Conservation (phyloP, 805 yeast genomes). For the Candida ortonii region DNA sequence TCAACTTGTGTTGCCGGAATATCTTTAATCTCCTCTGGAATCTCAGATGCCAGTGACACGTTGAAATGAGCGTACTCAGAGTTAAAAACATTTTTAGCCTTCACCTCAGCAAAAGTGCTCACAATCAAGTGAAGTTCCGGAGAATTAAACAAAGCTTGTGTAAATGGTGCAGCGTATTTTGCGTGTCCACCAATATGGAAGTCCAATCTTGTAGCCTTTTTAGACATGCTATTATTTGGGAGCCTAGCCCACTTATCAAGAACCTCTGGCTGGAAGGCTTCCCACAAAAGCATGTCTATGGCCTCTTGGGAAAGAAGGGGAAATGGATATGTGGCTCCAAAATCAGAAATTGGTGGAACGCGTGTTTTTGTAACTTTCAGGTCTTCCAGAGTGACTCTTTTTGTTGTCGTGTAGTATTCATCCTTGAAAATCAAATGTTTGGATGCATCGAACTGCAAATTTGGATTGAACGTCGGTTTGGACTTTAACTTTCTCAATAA, state of each 20-base stretch:
- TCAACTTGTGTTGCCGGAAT: conserved; percentile 16
- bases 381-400: conserved; percentile 36
- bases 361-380: conserved; percentile 34
- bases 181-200: conserved; percentile 48
- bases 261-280: conserved; percentile 42
- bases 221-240: conserved; percentile 31
- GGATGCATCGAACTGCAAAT: conserved; percentile 35
- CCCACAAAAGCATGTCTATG: conserved; percentile 51
- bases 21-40: conserved; percentile 16
- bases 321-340: conserved; percentile 53
- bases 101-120: conserved; percentile 48
- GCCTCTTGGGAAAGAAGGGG: conserved; percentile 60
- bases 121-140: conserved; percentile 48
- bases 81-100: conserved; percentile 44
- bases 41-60: conserved; percentile 36
- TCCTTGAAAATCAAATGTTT: conserved; percentile 37
- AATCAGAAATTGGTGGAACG: conserved; percentile 30
- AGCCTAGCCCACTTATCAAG: conserved; percentile 42
- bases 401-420: conserved; percentile 35
- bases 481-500: conserved; percentile 20
- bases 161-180: conserved; percentile 40
- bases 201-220: conserved; percentile 36
- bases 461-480: conserved; percentile 29
- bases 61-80: conserved; percentile 53
- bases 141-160: conserved; percentile 48